phyloP scores from a whole-genome alignment of 306 rosid genomes.

The Gynostemma pentaphyllum region DNA sequence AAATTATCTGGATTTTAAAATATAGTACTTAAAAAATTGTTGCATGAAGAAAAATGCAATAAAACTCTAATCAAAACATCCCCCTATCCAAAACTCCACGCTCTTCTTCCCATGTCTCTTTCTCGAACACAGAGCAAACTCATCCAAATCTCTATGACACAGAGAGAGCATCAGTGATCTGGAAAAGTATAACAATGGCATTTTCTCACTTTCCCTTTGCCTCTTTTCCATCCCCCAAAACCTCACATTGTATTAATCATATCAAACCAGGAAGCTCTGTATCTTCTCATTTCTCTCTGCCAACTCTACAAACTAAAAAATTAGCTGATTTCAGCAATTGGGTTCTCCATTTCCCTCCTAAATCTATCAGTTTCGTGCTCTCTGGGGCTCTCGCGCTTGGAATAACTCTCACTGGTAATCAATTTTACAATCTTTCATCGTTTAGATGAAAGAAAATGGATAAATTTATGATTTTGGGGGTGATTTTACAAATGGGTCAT shows the following conservation, averaged over 20 bases:
- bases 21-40: no score
- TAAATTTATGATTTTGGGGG: background rate
- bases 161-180: background rate
- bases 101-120: background rate
- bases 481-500: background rate
- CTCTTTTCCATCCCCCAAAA: conserved; percentile 13
- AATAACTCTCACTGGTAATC: conserved; percentile 45
- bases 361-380: conserved; percentile 43
- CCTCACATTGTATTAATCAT: conserved; percentile 17
- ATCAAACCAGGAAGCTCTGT: conserved; percentile 4
- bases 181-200: conserved; percentile 23
- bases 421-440: background rate
- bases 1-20: no score
- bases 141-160: background rate
- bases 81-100: background rate
- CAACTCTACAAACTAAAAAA: conserved; percentile 5
- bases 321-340: conserved; percentile 11
- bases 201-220: conserved; percentile 19
- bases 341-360: conserved; percentile 22
- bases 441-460: background rate
- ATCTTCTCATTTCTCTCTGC: conserved; percentile 28
- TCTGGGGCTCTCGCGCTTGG: conserved; percentile 64
- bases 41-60: background rate
- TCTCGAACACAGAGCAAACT: background rate
- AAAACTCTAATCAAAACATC: background rate